Evolutionary conservation across 106 monocot genomes (phyloP).

Genomic region (Dioscorea alata): DNA sequence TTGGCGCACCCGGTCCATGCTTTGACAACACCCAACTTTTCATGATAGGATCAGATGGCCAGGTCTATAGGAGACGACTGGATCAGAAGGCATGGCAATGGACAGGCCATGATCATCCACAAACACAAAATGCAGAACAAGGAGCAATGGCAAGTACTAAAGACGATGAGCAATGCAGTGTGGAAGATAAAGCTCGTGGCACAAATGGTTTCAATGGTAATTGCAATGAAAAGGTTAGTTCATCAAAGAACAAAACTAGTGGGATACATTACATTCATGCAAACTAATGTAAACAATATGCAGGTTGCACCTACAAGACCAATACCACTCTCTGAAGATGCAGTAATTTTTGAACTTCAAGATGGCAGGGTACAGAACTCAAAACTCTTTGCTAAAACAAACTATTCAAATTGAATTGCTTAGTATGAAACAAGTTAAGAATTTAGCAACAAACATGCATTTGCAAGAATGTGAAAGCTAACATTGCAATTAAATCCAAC

Average conservation of each 20-base stretch:
- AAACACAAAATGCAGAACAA: constrained; percentile 3
- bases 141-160: not conserved
- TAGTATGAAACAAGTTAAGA: no score
- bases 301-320: constrained; percentile 74
- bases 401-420: not conserved
- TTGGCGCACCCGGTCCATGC: constrained; percentile 68
- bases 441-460: no score
- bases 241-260: not conserved
- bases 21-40: constrained; percentile 51
- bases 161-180: constrained; percentile 13
- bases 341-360: constrained; percentile 67
- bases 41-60: constrained; percentile 70
- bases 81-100: constrained; percentile 65
- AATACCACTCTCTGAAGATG: constrained; percentile 65
- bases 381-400: no score
- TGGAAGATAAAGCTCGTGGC: constrained; percentile 1
- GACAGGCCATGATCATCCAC: constrained; percentile 46
- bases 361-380: constrained; percentile 74
- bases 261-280: not conserved
- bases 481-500: constrained; percentile 11
- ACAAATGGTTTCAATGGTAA: not conserved
- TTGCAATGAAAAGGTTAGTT: constrained; percentile 72
- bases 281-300: not conserved
- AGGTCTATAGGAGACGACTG: constrained; percentile 53
- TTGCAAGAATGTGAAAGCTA: not conserved